These are phyloP conservation scores for Phytopythium aichiense DNA, from an alignment of 352 stramenopile genomes.

Conservation along the genomic window DNA sequence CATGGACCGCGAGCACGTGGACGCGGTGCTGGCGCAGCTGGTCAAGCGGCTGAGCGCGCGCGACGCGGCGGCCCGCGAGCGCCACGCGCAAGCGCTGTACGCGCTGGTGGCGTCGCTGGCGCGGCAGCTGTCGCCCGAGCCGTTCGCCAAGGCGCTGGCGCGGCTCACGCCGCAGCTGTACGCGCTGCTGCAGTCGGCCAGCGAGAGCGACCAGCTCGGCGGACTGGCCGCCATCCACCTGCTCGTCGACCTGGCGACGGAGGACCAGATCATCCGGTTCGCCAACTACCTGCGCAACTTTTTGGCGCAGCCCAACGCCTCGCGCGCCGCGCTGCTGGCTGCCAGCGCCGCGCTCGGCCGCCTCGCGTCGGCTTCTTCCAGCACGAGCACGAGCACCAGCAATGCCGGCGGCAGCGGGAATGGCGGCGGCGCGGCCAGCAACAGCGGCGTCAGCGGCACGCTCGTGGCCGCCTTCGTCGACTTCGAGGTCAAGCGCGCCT, in stretches of 20 bases:
- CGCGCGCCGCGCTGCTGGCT: conserved; percentile 51
- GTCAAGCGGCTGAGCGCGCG: conserved; percentile 54
- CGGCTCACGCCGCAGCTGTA: conserved; percentile 80
- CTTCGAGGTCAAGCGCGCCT: conserved; percentile 89
- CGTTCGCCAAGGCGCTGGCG: conserved; percentile 69
- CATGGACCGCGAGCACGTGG: conserved; percentile 63
- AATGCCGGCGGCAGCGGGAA: neutral
- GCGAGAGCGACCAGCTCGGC: conserved; percentile 68
- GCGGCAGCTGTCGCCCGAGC: conserved; percentile 74
- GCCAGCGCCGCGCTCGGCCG: conserved; percentile 78
- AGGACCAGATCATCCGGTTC: conserved; percentile 89
- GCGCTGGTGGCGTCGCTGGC: conserved; percentile 57
- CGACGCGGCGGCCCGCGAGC: conserved; percentile 27
- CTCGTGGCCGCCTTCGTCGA: conserved; percentile 89
- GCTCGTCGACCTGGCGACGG: conserved; percentile 77
- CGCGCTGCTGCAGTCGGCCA: conserved; percentile 51
- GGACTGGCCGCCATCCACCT: conserved; percentile 70
- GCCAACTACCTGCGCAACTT: conserved; percentile 89
- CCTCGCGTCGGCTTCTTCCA: conserved; percentile 64
- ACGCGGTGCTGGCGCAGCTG: conserved; percentile 48
- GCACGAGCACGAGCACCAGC: conserved; percentile 1
- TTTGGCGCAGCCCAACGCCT: conserved; percentile 66
- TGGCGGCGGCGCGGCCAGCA: neutral
- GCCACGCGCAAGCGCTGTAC: conserved; percentile 56
- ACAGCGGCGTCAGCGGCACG: conserved; percentile 70